Evolutionary conservation across 2,329 filamentous ascomycete genomes (phyloP).

Genomic region (Pseudocercospora pini-densiflorae): DNA sequence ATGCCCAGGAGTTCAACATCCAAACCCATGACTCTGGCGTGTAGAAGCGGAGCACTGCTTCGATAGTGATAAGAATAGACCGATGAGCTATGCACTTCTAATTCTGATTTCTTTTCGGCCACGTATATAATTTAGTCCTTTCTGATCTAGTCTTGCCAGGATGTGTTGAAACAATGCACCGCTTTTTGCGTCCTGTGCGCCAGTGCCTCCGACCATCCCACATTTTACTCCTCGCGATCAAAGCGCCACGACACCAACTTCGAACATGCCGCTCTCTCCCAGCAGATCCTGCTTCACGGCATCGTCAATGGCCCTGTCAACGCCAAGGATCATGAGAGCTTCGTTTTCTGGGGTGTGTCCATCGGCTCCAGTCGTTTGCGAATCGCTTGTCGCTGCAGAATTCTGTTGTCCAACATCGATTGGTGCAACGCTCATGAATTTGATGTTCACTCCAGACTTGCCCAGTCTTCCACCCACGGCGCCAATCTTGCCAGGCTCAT

Average conservation of each 20-base stretch:
- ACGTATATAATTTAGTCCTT: conserved; percentile 1
- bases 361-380: conserved; percentile 31
- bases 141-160: background rate
- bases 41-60: background rate
- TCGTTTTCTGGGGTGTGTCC: conserved; percentile 57
- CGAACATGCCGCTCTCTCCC: conserved; percentile 56
- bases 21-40: conserved; percentile 6
- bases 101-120: background rate
- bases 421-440: conserved; percentile 75
- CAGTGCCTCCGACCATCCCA: background rate
- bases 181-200: background rate
- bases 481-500: conserved; percentile 81
- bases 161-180: conserved; percentile 14
- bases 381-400: conserved; percentile 11
- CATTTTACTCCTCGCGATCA: conserved; percentile 30
- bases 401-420: conserved; percentile 45
- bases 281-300: conserved; percentile 58
- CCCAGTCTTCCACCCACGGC: conserved; percentile 74
- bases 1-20: background rate
- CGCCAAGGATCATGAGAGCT: conserved; percentile 80
- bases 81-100: background rate
- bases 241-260: conserved; percentile 57
- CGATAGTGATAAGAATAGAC: background rate
- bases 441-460: conserved; percentile 73
- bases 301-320: conserved; percentile 67